Evolutionary conservation across 1,139 yeast genomes (phyloP), one percentile per base, ranked within the genome.

Genomic region (Kodamaea fungicola): DNA sequence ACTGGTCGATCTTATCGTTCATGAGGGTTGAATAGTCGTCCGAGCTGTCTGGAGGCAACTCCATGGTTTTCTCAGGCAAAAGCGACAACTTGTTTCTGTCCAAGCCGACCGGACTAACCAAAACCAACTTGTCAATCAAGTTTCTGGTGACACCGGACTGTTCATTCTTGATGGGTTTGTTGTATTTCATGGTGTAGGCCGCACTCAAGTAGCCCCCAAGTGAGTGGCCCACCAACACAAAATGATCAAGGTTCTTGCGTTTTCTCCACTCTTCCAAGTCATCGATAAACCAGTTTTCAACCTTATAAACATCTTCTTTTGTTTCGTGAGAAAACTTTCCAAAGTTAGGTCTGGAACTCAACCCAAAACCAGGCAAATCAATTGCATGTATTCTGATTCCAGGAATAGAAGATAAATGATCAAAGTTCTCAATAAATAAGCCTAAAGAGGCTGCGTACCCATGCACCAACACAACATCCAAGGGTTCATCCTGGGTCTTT

Each of bases 181-280:
- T 67, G 55, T 87, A 83, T 48, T 80, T 81, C 50, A 81, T 50
- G 6, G 92, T 81, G 57, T 92, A 92, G 8, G 86, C 80, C 43
- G 84, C 75, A 19, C 94, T 81, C 41, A 92, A 62, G 52, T 89
- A 89, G 0, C 96, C 97, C 12, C 98, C 98, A 51, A 89, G 78
- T 0, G 97, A 89, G 60, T 92, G 98, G 1, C 96, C 97, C 42
- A 92, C 73, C 19, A 92, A 59, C 22, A 85, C 79, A 50, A 92
- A 81, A 44, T 74, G 74, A 4, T 71, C 65, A 30, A 85, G 60
- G 0, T 71, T 67, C 31, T 84, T 71, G 23, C 64, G 66, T 29
- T 56, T 55, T 45, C 97, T 71, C 98, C 98, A 92, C 44, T 67
- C 68, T 54, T 92, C 97, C n/a, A 92, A 57, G 1, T 90, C 69